Conservation (phyloP, 208 protist genomes). For the Leishmania guyanensis region DNA sequence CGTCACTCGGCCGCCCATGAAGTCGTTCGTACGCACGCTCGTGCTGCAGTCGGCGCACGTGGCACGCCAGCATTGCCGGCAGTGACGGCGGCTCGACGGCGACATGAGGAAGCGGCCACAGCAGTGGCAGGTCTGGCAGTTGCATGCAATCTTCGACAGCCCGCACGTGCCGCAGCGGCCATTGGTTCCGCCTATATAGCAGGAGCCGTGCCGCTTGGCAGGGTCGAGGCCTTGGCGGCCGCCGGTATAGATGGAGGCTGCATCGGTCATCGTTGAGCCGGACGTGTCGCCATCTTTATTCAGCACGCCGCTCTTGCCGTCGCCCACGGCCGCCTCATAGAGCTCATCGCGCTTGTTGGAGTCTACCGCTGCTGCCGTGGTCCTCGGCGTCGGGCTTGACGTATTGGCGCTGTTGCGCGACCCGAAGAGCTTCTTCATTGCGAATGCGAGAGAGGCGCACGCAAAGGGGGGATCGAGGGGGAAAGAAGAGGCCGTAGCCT, state of each 20-base stretch:
- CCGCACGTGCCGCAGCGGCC: conserved; percentile 37
- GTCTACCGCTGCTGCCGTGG: not conserved
- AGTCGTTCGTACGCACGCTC: conserved; percentile 27
- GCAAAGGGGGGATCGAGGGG: not conserved
- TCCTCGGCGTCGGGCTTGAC: not conserved
- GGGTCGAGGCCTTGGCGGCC: not conserved
- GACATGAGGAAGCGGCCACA: conserved; percentile 39
- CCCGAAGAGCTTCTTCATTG: not conserved
- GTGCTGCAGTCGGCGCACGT: conserved; percentile 35
- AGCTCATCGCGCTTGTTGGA: not conserved
- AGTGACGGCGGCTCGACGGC: conserved; percentile 38
- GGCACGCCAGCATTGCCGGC: conserved; percentile 45
- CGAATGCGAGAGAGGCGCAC: not conserved
- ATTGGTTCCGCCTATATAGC: conserved; percentile 24
- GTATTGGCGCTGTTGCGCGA: not conserved
- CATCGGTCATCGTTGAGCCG: not conserved
- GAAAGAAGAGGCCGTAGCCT: not conserved
- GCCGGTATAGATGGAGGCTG: not conserved
- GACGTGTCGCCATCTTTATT: too few species aligned
- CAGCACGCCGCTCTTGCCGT: not conserved
- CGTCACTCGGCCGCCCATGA: conserved; percentile 18
- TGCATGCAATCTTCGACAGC: conserved; percentile 33
- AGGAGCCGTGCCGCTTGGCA: conserved; percentile 28
- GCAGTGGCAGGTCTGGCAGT: conserved; percentile 38
- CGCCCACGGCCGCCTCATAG: not conserved